Base-by-base conservation (phyloP, 1,139 yeast species). In the Scheffersomyces titani region DNA sequence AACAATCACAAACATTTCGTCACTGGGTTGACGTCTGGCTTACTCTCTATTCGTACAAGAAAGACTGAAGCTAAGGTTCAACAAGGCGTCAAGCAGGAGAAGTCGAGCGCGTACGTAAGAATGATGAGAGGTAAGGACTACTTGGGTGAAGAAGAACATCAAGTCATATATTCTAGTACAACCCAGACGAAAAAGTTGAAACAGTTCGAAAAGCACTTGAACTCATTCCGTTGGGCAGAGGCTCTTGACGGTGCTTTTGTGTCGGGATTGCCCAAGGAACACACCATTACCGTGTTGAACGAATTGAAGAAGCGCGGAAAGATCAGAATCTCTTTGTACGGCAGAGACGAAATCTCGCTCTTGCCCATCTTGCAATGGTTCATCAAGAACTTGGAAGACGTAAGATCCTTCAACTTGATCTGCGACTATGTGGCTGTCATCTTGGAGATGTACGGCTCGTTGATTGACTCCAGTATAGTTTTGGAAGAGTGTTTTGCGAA, bases 91-190 rank as follows among this genome's bases (percentile, higher is more conserved):
- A 82, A 80, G 62, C 73, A 73, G 61, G 71, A 70, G 53, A 82
- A 81, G 62, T 72, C 84, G 19, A 77, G 77, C 56, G 82, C 84
- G 24, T 90, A 87, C 72, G 85, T 86, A 52, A 84, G 93, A 68
- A 88, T 92, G 90, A 86, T 92, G 83, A 85, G 94, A 66, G 98
- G 98, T 55, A 83, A 92, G 13, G 97, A 92, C 65, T 94, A 92
- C 70, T 83, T 85, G 57, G 98, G 98, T 50, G 97, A 92, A 67
- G 88, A 86, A 62, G 98, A 93, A 70, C 91, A 89, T 68, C 82
- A 87, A 57, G 78, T 90, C 3, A 79, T 92, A 40, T 81, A 83
- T 57, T 88, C 90, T 54, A 77, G 81, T 57, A 74, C 80, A 55
- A 71, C 81, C 58, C 79, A 76, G 59, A 52, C 62, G 20, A 88